phyloP scores from a whole-genome alignment of 495 filamentous ascomycete species.

The Daldinia bambusicola region DNA sequence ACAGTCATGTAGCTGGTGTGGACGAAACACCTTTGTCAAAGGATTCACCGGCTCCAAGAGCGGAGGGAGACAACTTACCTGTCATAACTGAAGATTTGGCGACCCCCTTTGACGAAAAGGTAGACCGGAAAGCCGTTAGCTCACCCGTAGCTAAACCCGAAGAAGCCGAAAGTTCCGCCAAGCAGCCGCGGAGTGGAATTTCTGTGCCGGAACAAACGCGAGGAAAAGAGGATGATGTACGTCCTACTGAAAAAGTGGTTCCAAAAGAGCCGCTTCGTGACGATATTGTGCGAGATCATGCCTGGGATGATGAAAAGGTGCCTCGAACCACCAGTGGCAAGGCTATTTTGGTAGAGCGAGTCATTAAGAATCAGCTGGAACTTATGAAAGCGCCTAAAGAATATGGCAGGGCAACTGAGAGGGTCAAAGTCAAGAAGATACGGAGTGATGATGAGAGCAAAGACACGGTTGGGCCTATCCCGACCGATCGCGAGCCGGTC shows the following conservation, averaged over 20 bases:
- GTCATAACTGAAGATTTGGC: neutral
- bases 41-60: neutral
- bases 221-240: neutral
- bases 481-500: constrained; percentile 48
- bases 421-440: constrained; percentile 21
- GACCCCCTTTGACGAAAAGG: neutral
- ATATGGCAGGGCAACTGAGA: neutral
- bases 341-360: neutral
- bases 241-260: neutral
- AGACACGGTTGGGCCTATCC: constrained; percentile 51
- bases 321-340: neutral
- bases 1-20: neutral
- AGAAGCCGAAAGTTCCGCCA: neutral
- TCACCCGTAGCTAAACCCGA: neutral
- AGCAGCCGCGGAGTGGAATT: neutral
- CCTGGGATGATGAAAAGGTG: neutral
- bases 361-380: constrained; percentile 16
- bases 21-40: neutral
- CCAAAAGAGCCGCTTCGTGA: neutral
- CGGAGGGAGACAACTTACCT: neutral
- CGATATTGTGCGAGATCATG: neutral
- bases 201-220: neutral
- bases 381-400: constrained; percentile 31
- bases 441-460: constrained; percentile 50
- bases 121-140: neutral